phyloP scores from a whole-genome alignment of 768 basidiomycete species.

The Termitomyces sp. region DNA sequence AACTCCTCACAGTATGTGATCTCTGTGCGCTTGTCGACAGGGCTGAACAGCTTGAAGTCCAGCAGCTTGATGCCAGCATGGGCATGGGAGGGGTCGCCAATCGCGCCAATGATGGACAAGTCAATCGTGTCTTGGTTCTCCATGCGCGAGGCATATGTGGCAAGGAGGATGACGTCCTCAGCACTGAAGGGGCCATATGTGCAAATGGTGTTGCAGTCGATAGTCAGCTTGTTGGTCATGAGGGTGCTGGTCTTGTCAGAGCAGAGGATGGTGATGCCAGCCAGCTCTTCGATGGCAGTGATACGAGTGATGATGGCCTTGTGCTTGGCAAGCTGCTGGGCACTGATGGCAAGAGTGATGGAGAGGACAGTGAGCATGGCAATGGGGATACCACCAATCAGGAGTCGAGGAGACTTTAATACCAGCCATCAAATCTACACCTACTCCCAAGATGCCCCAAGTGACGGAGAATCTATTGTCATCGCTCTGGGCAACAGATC shows the following conservation, averaged over 20 bases:
- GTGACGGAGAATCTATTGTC: no score
- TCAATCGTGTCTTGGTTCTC: slow-evolving; percentile 99
- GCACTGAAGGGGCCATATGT: slow-evolving; percentile 87
- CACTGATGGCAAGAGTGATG: slow-evolving; percentile 97
- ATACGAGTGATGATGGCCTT: slow-evolving; percentile 99
- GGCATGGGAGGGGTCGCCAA: slow-evolving; percentile 69
- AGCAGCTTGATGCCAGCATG: slow-evolving; percentile 93
- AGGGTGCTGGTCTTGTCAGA: slow-evolving; percentile 99
- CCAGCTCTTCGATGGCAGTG: slow-evolving; percentile 97
- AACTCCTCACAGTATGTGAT: slow-evolving; percentile 95
- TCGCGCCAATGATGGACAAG: slow-evolving; percentile 74
- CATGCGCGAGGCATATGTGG: slow-evolving; percentile 94
- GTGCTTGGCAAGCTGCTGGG: slow-evolving; percentile 98
- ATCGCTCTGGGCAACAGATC: no score
- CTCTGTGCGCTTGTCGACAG: slow-evolving; percentile 98
- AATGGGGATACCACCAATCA: slow-evolving; percentile 99
- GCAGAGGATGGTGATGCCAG: slow-evolving; percentile 97
- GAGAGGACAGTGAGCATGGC: slow-evolving; percentile 99
- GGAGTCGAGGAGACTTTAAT: no score
- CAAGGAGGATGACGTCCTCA: slow-evolving; percentile 89
- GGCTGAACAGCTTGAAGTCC: slow-evolving; percentile 99
- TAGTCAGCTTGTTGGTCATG: slow-evolving; percentile 99
- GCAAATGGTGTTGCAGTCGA: slow-evolving; percentile 88
- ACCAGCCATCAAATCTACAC: no score
- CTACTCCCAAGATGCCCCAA: no score